These are phyloP conservation scores for Phyllosticta citribraziliensis DNA, from an alignment of 2,329 filamentous ascomycete genomes.

Conservation along the genomic window DNA sequence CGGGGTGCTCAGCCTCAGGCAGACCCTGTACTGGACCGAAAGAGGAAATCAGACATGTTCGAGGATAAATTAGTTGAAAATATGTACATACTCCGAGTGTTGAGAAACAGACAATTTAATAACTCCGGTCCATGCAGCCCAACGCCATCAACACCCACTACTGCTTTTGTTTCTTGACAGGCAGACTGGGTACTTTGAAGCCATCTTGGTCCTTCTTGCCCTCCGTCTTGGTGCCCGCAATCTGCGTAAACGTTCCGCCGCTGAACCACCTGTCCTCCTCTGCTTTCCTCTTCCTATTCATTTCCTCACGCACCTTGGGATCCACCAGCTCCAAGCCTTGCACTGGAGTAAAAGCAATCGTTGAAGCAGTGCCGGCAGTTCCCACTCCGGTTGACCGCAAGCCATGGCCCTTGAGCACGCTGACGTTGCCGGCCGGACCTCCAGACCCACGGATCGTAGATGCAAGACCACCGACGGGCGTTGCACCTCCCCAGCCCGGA, in stretches of 20 bases:
- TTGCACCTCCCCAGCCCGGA: constrained; percentile 74
- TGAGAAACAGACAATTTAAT: no score
- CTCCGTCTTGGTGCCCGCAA: constrained; percentile 37
- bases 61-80: no score
- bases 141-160: neutral
- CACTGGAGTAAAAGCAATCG: constrained; percentile 85
- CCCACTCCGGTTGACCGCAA: constrained; percentile 76
- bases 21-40: no score
- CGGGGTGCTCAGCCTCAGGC: no score
- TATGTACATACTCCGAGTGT: no score
- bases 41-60: no score
- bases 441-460: constrained; percentile 64
- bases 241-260: constrained; percentile 90
- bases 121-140: neutral
- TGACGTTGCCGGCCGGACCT: constrained; percentile 50
- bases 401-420: constrained; percentile 67
- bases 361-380: constrained; percentile 68
- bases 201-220: constrained; percentile 45
- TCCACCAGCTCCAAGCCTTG: constrained; percentile 93
- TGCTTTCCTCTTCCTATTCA: constrained; percentile 81
- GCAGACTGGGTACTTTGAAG: constrained; percentile 76
- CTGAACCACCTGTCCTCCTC: constrained; percentile 97
- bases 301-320: constrained; percentile 78
- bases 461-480: constrained; percentile 49
- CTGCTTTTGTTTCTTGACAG: constrained; percentile 55